These are phyloP conservation scores for Hydnum rufescens DNA, from an alignment of 768 basidiomycete genomes.

Conservation along the genomic window DNA sequence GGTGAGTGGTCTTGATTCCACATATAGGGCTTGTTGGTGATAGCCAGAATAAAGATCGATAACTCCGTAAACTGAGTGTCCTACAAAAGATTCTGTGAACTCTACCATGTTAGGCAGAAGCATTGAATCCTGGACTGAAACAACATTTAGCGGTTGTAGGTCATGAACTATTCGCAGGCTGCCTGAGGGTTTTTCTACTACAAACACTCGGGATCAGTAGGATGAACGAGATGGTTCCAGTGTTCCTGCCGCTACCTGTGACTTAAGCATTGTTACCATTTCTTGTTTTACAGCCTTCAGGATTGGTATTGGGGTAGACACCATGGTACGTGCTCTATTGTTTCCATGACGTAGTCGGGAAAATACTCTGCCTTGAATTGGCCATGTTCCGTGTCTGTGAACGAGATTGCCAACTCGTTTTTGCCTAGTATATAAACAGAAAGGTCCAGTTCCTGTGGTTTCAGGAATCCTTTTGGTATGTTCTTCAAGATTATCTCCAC, in stretches of 20 bases:
- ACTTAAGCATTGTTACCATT: conserved; percentile 18
- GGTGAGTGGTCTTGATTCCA: too few species aligned
- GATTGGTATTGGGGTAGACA: conserved; percentile 16
- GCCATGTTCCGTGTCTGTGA: conserved; percentile 8
- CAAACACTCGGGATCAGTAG: conserved; percentile 22
- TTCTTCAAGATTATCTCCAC: neutral
- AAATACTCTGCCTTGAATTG: conserved; percentile 13
- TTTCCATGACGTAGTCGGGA: conserved; percentile 19
- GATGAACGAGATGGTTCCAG: conserved; percentile 24
- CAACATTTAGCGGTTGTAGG: conserved; percentile 21
- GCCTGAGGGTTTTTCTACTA: conserved; percentile 19
- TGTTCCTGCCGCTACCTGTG: conserved; percentile 22
- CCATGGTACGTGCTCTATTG: conserved; percentile 23
- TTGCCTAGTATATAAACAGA: neutral
- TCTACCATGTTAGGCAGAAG: conserved; percentile 19
- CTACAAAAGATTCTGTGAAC: conserved; percentile 20
- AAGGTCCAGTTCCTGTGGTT: neutral
- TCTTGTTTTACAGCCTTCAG: conserved; percentile 16
- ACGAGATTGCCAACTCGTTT: conserved; percentile 9
- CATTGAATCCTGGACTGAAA: conserved; percentile 15
- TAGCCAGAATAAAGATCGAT: conserved; percentile 18
- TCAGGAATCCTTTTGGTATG: neutral
- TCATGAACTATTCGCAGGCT: conserved; percentile 20
- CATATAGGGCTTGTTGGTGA: conserved; percentile 18
- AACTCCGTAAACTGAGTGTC: conserved; percentile 14